Base-by-base conservation (phyloP, 768 basidiomycete genomes). In the Leccinellum luteum region DNA sequence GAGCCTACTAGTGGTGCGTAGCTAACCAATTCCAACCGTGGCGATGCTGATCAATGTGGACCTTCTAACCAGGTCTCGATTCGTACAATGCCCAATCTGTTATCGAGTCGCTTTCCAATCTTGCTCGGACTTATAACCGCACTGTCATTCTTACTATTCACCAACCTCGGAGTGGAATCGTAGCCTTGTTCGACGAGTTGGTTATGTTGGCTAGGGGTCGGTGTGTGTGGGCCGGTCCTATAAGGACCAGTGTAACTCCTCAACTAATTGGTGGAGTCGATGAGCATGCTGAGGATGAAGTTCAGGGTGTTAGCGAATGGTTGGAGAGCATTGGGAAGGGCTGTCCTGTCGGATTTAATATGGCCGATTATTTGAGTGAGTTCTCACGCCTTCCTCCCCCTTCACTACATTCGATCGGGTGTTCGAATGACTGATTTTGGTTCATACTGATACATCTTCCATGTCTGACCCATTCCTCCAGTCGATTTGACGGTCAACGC, bases 91-190 rank as follows among this genome's bases (percentile, higher is more conserved):
- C 97, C 0, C 89, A 83, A 78, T 98, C 97, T 62, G 96, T 99
- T 61, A 79, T 99, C 34, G 94, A 95, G 43, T 86, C 88, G 34
- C 80, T 99, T 23, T 88, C 89, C 2, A 86, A 89, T 15, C 81
- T 98, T 23, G 93, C 95, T 4, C 78, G 85, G 28, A 84, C 89
- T 64, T 98, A 94, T 73, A 93, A 95, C 62, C 87, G 96, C 32
- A 98, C 95, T 0, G 92, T 98, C 51, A 81, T 98, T 57, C 97
- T 98, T 76, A 98, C 96, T 0, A 98, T 99, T 56, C 97, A 99
- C 66, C 97, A 98, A 71, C 97, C 96, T 14, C 87, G 96, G 51
- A 94, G 92, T 71, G 98, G 98, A 73, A 98, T 99, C 64, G 95
- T 98, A 14, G 87, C 93, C 0, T 77, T 99, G 13, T 98, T 99